These are phyloP conservation scores for Mycena pura DNA, from an alignment of 768 basidiomycete species.

Conservation along the genomic window DNA sequence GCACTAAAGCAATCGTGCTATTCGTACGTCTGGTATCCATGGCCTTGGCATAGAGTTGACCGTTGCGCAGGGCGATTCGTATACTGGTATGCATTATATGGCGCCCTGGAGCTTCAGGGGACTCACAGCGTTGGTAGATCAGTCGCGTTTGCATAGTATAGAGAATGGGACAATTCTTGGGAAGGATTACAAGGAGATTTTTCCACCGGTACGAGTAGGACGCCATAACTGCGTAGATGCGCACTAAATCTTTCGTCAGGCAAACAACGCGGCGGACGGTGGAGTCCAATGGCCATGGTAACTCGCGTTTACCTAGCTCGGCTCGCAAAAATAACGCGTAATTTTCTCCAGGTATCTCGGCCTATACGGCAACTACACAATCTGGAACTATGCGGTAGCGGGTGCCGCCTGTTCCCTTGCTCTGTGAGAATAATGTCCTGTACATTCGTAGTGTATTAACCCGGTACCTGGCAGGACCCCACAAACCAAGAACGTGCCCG, in stretches of 20 bases:
- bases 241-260: neutral
- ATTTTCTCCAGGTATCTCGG: constrained; percentile 23
- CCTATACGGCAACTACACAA: constrained; percentile 30
- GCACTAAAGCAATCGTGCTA: too few species aligned
- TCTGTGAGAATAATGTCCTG: constrained; percentile 5
- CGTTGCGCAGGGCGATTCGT: constrained; percentile 18
- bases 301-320: neutral
- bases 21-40: too few species aligned
- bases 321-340: neutral
- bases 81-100: constrained; percentile 7
- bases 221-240: neutral
- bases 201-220: constrained; percentile 27
- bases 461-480: constrained; percentile 3
- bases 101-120: neutral
- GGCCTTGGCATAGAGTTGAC: too few species aligned
- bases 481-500: constrained; percentile 4
- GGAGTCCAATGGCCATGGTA: constrained; percentile 34
- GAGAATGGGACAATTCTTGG: constrained; percentile 30
- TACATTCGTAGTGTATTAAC: neutral
- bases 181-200: constrained; percentile 33
- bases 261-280: constrained; percentile 30
- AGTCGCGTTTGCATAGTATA: constrained; percentile 33
- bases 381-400: constrained; percentile 33
- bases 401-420: constrained; percentile 31
- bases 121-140: constrained; percentile 14